Conservation (phyloP, 257 asterid species). For the Ophiorrhiza pumila region DNA sequence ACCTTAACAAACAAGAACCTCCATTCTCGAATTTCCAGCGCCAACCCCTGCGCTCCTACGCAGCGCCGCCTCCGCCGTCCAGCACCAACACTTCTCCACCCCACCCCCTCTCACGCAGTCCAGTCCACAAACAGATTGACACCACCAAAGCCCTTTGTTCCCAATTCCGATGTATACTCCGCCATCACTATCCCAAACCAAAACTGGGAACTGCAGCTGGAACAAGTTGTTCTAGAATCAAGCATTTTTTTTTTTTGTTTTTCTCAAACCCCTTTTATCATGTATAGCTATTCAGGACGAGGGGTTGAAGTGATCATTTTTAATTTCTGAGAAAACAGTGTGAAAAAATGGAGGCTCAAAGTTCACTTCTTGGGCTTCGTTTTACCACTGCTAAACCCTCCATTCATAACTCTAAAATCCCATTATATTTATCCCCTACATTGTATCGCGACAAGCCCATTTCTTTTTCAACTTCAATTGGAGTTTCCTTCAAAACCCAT, state of each 20-base stretch:
- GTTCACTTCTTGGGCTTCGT: constrained; percentile 14
- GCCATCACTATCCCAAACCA: no score
- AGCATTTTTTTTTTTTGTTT: no score
- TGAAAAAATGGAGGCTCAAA: constrained; percentile 44
- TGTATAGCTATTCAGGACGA: neutral
- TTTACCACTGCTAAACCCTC: constrained; percentile 22
- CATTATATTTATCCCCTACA: neutral
- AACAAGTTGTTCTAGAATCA: no score
- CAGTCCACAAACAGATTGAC: no score
- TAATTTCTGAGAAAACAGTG: neutral
- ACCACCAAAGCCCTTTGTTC: no score
- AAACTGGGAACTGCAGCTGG: no score
- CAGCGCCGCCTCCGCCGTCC: neutral
- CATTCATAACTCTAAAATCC: constrained; percentile 25
- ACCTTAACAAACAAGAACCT: no score
- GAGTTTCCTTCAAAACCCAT: constrained; percentile 29
- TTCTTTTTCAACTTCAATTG: constrained; percentile 15
- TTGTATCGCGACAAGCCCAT: neutral
- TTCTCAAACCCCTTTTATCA: no score
- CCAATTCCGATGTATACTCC: no score
- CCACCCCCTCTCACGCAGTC: no score
- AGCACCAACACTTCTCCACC: neutral
- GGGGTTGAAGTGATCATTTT: neutral
- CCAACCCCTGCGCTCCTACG: neutral
- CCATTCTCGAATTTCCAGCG: neutral